These are phyloP conservation scores for Ilyonectria robusta DNA, from an alignment of 2,329 filamentous ascomycete genomes.

Conservation along the genomic window DNA sequence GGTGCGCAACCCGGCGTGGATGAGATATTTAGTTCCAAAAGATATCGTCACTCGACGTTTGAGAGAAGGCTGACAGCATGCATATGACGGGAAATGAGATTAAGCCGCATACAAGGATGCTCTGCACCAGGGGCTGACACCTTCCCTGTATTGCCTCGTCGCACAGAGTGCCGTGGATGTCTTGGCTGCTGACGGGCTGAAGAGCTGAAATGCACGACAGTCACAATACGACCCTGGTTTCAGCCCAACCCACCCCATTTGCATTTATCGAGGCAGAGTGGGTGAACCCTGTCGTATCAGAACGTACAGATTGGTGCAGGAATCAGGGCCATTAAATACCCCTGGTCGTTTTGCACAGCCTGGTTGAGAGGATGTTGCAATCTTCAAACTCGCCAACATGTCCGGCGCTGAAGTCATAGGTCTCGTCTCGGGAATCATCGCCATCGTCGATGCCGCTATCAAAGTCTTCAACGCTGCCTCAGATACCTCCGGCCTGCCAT, in stretches of 20 bases:
- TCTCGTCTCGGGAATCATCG: conserved; percentile 47
- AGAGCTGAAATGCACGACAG: not conserved
- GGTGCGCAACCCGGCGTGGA: not conserved
- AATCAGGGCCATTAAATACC: not conserved
- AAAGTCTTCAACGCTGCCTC: conserved; percentile 43
- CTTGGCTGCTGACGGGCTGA: not conserved
- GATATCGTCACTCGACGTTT: not conserved
- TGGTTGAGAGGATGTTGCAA: too few relatives aligned
- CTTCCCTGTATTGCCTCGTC: not conserved
- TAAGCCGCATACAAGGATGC: not conserved
- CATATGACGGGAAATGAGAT: not conserved
- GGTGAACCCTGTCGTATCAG: not conserved
- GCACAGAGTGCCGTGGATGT: not conserved
- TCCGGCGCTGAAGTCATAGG: conserved; percentile 41
- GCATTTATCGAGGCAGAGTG: not conserved
- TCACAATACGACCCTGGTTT: not conserved
- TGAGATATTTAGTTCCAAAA: not conserved
- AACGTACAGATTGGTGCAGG: not conserved
- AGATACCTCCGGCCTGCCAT: conserved; percentile 43
- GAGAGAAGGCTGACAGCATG: not conserved
- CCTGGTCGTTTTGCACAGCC: not conserved
- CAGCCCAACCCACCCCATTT: not conserved
- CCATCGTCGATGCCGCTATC: conserved; percentile 45
- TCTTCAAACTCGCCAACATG: conserved; percentile 17
- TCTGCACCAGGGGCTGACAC: not conserved